A percentile compares a stretch with the other conserved stretches of the same genome.
These are phyloP conservation scores for Leptomonas pyrrhocoris DNA, from an alignment of 208 protist genomes.

Conservation along the genomic window DNA sequence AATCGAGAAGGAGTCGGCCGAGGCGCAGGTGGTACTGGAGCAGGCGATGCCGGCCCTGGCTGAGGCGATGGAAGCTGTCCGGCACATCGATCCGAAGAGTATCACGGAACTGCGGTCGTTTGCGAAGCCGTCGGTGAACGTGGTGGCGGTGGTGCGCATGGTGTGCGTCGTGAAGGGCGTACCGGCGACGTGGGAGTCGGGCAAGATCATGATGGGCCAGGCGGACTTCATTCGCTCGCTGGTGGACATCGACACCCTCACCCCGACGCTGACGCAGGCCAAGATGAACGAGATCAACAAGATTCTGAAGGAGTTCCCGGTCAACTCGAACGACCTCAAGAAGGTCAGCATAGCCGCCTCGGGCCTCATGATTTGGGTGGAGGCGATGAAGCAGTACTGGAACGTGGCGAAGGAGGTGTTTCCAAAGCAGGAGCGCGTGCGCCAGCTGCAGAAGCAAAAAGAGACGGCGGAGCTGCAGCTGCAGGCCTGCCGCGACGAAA, in stretches of 20 bases:
- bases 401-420: constrained; percentile 96
- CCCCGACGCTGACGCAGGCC: constrained; percentile 88
- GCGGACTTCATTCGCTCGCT: constrained; percentile 90
- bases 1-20: constrained; percentile 91
- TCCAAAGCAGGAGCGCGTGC: constrained; percentile 95
- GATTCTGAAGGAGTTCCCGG: constrained; percentile 90
- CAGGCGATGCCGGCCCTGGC: constrained; percentile 96
- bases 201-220: constrained; percentile 93
- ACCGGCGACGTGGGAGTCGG: constrained; percentile 87
- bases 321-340: constrained; percentile 92
- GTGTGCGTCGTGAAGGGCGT: constrained; percentile 93
- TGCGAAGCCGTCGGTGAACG: constrained; percentile 93
- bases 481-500: constrained; percentile 82
- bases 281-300: constrained; percentile 96
- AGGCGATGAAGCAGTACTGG: constrained; percentile 98
- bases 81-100: constrained; percentile 95
- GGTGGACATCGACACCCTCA: constrained; percentile 91
- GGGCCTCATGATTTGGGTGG: constrained; percentile 97
- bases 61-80: constrained; percentile 96
- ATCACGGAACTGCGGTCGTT: constrained; percentile 98
- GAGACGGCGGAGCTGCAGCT: constrained; percentile 91
- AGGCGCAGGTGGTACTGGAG: constrained; percentile 95
- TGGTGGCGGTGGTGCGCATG: constrained; percentile 96
- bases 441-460: constrained; percentile 92
- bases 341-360: constrained; percentile 92